These are phyloP conservation scores for Chlorella variabilis DNA, from an alignment of 163 green algal genomes.

Conservation along the genomic window DNA sequence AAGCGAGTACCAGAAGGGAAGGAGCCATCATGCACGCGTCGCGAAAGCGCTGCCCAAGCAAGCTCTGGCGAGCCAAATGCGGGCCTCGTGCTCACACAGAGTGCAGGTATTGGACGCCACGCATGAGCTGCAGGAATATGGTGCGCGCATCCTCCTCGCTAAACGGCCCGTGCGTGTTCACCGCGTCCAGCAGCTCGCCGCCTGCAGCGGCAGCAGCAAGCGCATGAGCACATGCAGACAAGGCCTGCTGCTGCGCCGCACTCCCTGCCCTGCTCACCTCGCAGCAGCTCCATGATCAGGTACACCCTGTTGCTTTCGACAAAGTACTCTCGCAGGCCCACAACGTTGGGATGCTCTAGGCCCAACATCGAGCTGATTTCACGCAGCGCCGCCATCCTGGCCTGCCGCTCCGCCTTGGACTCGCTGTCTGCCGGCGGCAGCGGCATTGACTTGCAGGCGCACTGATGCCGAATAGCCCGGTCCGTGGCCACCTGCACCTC, in stretches of 20 bases:
- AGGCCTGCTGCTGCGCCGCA: neutral
- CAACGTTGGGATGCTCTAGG: conserved; percentile 86
- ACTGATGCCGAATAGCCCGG: neutral
- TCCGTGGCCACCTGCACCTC: conserved; percentile 1
- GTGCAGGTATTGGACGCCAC: conserved; percentile 87
- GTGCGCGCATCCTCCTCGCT: conserved; percentile 77
- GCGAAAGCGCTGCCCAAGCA: too few relatives aligned
- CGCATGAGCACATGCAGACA: too few relatives aligned
- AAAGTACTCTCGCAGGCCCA: conserved; percentile 42
- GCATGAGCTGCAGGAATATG: conserved; percentile 83
- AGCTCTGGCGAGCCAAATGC: too few relatives aligned
- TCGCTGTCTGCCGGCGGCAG: neutral
- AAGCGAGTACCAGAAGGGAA: too few relatives aligned
- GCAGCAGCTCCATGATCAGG: conserved; percentile 46
- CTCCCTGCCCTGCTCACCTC: conserved; percentile 14
- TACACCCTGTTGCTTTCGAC: conserved; percentile 43
- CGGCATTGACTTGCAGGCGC: conserved; percentile 4
- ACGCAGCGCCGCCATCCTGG: neutral
- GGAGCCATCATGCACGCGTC: neutral
- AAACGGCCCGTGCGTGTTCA: conserved; percentile 80
- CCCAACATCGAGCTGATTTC: conserved; percentile 88
- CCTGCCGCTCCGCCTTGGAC: neutral
- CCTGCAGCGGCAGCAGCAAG: conserved; percentile 42
- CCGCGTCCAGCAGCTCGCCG: conserved; percentile 87
- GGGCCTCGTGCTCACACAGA: conserved; percentile 41